Evolutionary conservation across 1,284 basidiomycete species (phyloP).

Genomic region (Apiotrichum sp.): DNA sequence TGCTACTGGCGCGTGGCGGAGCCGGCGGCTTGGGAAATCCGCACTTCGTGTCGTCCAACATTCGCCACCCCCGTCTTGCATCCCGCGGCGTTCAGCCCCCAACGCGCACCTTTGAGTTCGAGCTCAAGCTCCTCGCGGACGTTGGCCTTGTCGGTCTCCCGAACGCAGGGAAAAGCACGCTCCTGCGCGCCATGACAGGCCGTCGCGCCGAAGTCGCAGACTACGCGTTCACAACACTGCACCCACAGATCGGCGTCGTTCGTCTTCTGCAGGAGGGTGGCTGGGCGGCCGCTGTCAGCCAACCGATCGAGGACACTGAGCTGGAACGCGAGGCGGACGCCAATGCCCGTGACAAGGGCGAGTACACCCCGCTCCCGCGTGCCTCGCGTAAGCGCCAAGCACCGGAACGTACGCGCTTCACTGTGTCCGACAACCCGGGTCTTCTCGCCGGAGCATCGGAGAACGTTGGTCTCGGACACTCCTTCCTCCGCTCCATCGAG

Average conservation of each 20-base stretch:
- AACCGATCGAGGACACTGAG: conserved; percentile 63
- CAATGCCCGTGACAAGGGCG: conserved; percentile 29
- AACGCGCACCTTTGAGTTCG: conserved; percentile 74
- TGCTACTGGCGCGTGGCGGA: conserved; percentile 74
- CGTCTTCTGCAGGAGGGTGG: conserved; percentile 73
- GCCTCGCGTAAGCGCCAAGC: conserved; percentile 4
- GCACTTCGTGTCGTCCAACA: conserved; percentile 55
- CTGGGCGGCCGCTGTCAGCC: conserved; percentile 52
- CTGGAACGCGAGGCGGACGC: conserved; percentile 56
- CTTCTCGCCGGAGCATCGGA: conserved; percentile 77
- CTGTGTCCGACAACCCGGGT: conserved; percentile 95
- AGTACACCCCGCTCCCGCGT: conserved; percentile 23
- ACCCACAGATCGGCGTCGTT: conserved; percentile 87
- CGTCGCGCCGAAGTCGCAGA: conserved; percentile 81
- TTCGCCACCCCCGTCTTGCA: conserved; percentile 70
- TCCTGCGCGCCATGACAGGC: conserved; percentile 82
- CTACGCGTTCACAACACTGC: conserved; percentile 92
- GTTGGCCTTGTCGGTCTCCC: conserved; percentile 89
- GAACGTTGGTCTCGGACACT: conserved; percentile 87
- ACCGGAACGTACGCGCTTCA: conserved; percentile 72
- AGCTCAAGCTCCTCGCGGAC: conserved; percentile 90
- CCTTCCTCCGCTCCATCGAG: conserved; percentile 89
- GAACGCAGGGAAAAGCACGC: conserved; percentile 75
- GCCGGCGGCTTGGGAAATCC: conserved; percentile 84
- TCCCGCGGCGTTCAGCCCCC: conserved; percentile 76